Evolutionary conservation across 2,329 filamentous ascomycete genomes (phyloP), one percentile per base, ranked within the genome.

Genomic region (Aureobasidium melanogenum): DNA sequence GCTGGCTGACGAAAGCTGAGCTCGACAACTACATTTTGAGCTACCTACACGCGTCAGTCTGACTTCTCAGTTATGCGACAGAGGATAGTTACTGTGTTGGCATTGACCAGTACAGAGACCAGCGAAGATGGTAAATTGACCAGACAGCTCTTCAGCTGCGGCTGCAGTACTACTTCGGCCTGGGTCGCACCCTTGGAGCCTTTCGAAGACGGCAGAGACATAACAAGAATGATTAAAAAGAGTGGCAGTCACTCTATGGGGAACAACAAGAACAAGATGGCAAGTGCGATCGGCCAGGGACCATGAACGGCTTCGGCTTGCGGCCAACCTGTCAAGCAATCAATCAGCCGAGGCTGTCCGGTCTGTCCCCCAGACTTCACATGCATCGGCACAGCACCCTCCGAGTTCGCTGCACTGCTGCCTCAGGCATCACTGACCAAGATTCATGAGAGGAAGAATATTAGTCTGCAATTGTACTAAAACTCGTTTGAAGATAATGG

Each of bases 1-100:
- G 80, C 72, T 44, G 83, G 75, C 64, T 82, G 81, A 69, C 86
- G 85, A 76, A 88, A 96, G 72, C 82, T 88, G 65, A 99, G 82
- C 76, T 99, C 94, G 73, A 99, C 88, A 64, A 97, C 84, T 68
- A 97, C 90, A 88, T 97, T 96, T 77, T 99, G 94, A 36, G 89
- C 90, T 63, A 92, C 83, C 91, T 95, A 68, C 14, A 46, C 39
- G 36, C 14, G 56, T 69, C 61, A 74, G 69, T 58, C 60, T 64
- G 50, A 64, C 62, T 61, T 34, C 22, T 15, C 24, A 24, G 4
- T 41, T 7, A 12, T 34, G n/a, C 15, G n/a, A 26, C 38, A 34
- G n/a, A 19, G 8, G 52, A 57, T n/a, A 54, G 46, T 76, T 80
- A 96, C 89, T 46, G 92, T 92, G 72, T 97, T 95, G 68, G 92